Evolutionary conservation across 1,139 yeast species (phyloP).

Genomic region (Hyphopichia wangnamkhiaoensis): DNA sequence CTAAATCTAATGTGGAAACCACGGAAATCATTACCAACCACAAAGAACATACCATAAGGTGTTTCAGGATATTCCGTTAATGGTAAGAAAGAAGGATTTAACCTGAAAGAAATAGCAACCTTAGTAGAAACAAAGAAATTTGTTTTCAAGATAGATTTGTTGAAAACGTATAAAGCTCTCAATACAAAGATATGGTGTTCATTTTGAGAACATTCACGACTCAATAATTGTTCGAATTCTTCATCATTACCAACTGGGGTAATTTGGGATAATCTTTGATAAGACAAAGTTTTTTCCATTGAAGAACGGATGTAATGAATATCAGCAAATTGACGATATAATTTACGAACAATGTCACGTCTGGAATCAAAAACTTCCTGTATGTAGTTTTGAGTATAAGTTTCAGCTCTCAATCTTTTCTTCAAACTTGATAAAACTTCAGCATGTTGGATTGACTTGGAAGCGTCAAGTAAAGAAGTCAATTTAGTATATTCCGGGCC

Average conservation of each 20-base stretch:
- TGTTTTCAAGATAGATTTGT: constrained; percentile 85
- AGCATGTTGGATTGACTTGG: constrained; percentile 60
- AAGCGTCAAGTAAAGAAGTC: constrained; percentile 60
- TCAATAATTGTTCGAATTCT: constrained; percentile 70
- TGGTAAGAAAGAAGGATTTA: constrained; percentile 86
- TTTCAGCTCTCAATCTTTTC: constrained; percentile 89
- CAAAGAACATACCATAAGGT: constrained; percentile 92
- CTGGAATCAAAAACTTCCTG: constrained; percentile 73
- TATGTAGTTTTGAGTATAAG: constrained; percentile 85
- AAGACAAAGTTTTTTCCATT: constrained; percentile 81
- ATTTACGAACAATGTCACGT: constrained; percentile 72
- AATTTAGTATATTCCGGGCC: constrained; percentile 87
- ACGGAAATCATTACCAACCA: constrained; percentile 94
- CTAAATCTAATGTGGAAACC: constrained; percentile 97
- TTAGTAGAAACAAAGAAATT: constrained; percentile 93
- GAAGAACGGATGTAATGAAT: constrained; percentile 77
- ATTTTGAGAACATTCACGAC: constrained; percentile 76
- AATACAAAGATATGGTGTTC: constrained; percentile 78
- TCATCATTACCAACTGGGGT: constrained; percentile 73
- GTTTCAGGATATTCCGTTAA: constrained; percentile 84
- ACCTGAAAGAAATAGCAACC: constrained; percentile 91
- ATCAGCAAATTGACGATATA: constrained; percentile 92
- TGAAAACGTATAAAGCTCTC: constrained; percentile 80
- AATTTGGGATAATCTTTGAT: constrained; percentile 80
- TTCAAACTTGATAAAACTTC: constrained; percentile 82